Base-by-base conservation (phyloP, 1,284 basidiomycete genomes). In the Athelia sp. region DNA sequence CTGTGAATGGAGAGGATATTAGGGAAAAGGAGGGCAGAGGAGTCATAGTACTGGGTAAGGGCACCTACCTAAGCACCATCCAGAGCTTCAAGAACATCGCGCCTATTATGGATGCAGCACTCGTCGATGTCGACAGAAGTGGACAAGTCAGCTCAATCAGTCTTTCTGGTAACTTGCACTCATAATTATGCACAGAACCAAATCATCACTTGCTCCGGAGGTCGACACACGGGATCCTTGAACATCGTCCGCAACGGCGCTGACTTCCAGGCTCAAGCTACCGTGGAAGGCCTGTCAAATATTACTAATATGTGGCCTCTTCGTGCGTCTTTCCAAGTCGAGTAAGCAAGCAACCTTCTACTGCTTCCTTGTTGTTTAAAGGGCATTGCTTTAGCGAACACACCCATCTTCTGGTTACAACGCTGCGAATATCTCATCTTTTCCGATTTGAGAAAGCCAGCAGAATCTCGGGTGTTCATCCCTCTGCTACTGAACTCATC, bases 131-230 rank as follows among this genome's bases (percentile, higher is more conserved):
- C 3, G 90, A 93, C 46, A 78, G 79, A 0, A 87, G 81, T 50
- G 85, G 85, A 9, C 83, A 90, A 67, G 90, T 90, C 58, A 58
- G 79, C 63, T 6, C 26, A 3, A 15, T 32, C 9, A 38, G n/a
- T 50, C 26, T 45, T 50, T 21, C 18, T 36, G 51, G 9, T 45
- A 52, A 13, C 42, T 40, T 47, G 24, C 43, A 32, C 45, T 31
- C n/a, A 8, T 44, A 54, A 8, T 60, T 40, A n/a, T 4, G n/a
- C 6, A 40, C 15, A 90, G 84, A 79, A 79, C 13, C 84, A 94
- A 62, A 79, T 98, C 43, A 81, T 98, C 2, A 90, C 93, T 0
- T 93, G 92, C 55, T 96, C 93, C 2, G 96, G 96, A 1, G 87
- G 85, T 0, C 78, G 79, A 17, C 92, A 84, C 53, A 81, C 83